These are phyloP conservation scores for Beauveria asiatica DNA, from an alignment of 2,329 filamentous ascomycete genomes.

Conservation along the genomic window DNA sequence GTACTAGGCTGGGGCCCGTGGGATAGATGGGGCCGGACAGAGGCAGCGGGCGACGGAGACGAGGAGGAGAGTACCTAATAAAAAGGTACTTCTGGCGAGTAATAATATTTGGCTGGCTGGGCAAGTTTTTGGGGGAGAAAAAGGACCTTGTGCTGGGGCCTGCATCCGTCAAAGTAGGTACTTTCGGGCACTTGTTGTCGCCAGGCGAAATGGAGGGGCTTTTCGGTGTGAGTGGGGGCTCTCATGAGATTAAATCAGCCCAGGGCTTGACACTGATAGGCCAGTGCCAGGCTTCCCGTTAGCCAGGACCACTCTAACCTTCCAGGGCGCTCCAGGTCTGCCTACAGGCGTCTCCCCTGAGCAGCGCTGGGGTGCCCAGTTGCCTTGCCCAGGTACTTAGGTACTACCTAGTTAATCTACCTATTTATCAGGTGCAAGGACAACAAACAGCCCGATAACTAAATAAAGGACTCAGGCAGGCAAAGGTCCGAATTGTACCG, in stretches of 20 bases:
- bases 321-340: not conserved
- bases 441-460: too few species aligned
- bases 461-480: too few species aligned
- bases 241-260: slow-evolving; percentile 34
- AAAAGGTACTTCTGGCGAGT: too few species aligned
- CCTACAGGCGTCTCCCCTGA: slow-evolving; percentile 6
- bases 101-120: too few species aligned
- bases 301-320: not conserved
- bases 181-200: slow-evolving; percentile 9
- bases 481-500: not conserved
- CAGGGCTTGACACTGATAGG: slow-evolving; percentile 22
- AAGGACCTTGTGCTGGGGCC: not conserved
- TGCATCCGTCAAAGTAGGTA: not conserved
- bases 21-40: not conserved
- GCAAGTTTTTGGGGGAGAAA: too few species aligned
- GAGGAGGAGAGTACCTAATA: not conserved
- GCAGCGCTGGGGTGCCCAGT: not conserved
- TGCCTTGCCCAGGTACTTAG: too few species aligned
- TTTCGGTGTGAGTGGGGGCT: slow-evolving; percentile 32
- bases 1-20: not conserved
- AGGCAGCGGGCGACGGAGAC: slow-evolving; percentile 2
- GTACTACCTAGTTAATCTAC: too few species aligned
- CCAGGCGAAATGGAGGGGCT: slow-evolving; percentile 4
- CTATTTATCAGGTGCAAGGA: too few species aligned
- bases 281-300: not conserved